Evolutionary conservation across 371 early-diverging fungal genomes (phyloP), one percentile per base, ranked within the genome.

Genomic region (Chytridium lagenaria): DNA sequence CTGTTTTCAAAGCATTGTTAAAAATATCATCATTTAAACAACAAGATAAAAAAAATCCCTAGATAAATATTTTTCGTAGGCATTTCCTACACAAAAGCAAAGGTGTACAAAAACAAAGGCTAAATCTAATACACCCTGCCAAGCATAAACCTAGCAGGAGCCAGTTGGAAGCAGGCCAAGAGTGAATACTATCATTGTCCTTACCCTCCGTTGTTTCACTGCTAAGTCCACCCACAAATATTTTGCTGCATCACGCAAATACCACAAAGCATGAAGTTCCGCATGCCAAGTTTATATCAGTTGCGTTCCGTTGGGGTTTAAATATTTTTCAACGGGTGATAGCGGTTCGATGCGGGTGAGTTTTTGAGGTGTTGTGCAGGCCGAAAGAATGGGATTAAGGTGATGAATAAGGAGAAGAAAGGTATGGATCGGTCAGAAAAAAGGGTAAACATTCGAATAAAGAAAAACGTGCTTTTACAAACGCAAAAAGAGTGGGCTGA

Each of bases 171-270:
- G 12, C 30, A 7, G 23, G 61, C 10, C n/a, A 23, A 61, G 19
- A 61, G 12, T 15, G 30, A 34, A 28, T 16, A 31, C 7, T 26
- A 23, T 52, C 23, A 23, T 26, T n/a, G 23, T 5, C 3, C 63
- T 63, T 38, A 66, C 66, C 66, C 37, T 66, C 66, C 26, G 37
- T 66, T 28, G 66, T 66, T 2, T 66, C 66, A 26, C 28, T 40
- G 37, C 40, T 66, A 5, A 66, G 44, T 40, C 66, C 66, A 39
- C 66, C 66, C 15, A 66, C 49, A 49, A 66, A 66, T 26, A 66
- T 66, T 37, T 66, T 66, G 44, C 66, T 66, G 26, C 31, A 63
- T 44, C 44, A 19, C 44, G 44, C 44, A 44, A 44, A 7, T 12
- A 12, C 44, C 44, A 44, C 44, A 44, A 19, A 44, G 44, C 44